phyloP scores from a whole-genome alignment of 768 basidiomycete genomes.

The Cyclocybe aegerita region DNA sequence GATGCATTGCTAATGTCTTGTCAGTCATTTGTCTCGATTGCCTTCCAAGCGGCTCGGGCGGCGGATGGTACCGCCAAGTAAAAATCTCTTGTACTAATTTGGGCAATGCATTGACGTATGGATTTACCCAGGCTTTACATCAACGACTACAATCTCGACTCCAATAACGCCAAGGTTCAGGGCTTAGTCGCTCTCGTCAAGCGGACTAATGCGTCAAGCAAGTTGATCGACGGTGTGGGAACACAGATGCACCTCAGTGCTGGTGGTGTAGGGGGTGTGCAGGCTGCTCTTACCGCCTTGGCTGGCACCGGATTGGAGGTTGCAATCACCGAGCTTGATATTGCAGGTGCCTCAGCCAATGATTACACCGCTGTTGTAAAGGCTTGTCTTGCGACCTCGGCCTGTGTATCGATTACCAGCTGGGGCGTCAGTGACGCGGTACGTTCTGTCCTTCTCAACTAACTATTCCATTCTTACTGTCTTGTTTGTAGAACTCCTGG shows the following conservation, averaged over 20 bases:
- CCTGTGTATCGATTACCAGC: constrained; percentile 46
- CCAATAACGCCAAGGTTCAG: constrained; percentile 43
- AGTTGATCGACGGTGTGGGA: constrained; percentile 49
- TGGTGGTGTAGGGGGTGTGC: constrained; percentile 38
- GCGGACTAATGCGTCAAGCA: constrained; percentile 35
- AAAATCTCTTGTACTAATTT: not conserved
- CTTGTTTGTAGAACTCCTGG: constrained; percentile 42
- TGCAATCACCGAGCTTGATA: constrained; percentile 49
- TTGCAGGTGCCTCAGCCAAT: constrained; percentile 32
- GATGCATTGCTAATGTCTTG: not conserved
- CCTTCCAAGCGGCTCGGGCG: constrained; percentile 48
- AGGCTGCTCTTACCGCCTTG: constrained; percentile 44
- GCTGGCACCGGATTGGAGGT: constrained; percentile 42
- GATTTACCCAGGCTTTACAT: constrained; percentile 29
- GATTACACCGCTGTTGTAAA: constrained; percentile 46
- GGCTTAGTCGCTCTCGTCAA: constrained; percentile 43
- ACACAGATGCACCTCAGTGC: constrained; percentile 44
- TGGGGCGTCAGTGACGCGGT: constrained; percentile 51
- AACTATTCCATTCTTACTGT: not conserved
- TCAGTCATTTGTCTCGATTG: constrained; percentile 47
- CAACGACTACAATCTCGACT: constrained; percentile 51
- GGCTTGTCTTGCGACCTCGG: constrained; percentile 40
- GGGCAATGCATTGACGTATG: not conserved
- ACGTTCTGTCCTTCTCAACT: constrained; percentile 5
- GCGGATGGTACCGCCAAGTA: constrained; percentile 50